These are phyloP conservation scores for Comarum palustre DNA, from an alignment of 306 rosid genomes.

Conservation along the genomic window DNA sequence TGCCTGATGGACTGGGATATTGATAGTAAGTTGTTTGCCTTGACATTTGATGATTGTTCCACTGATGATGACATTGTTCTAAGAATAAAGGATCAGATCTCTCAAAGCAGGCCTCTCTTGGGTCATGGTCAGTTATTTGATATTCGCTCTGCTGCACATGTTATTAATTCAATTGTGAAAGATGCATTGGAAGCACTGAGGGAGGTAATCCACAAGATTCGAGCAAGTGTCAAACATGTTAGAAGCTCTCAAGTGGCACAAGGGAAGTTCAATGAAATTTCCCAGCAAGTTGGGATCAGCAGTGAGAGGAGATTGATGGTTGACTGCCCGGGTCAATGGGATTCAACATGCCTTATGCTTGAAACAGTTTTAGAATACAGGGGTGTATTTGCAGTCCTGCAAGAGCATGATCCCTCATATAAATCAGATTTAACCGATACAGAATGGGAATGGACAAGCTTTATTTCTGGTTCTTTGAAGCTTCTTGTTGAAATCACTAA, in stretches of 20 bases:
- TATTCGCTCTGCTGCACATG: slow-evolving; percentile 75
- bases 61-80: slow-evolving; percentile 64
- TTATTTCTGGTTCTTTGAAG: slow-evolving; percentile 61
- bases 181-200: slow-evolving; percentile 59
- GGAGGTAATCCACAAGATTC: slow-evolving; percentile 70
- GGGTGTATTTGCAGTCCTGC: slow-evolving; percentile 62
- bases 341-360: slow-evolving; percentile 72
- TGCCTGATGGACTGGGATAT: slow-evolving; percentile 80
- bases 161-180: slow-evolving; percentile 57
- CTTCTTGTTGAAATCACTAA: slow-evolving; percentile 72
- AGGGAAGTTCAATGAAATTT: slow-evolving; percentile 70
- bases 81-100: slow-evolving; percentile 68
- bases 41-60: slow-evolving; percentile 85
- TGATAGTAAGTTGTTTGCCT: slow-evolving; percentile 78
- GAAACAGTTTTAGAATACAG: slow-evolving; percentile 75
- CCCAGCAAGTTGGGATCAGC: slow-evolving; percentile 57
- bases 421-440: slow-evolving; percentile 52
- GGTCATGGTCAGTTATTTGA: slow-evolving; percentile 70
- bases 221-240: slow-evolving; percentile 62
- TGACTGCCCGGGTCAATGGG: slow-evolving; percentile 71
- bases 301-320: slow-evolving; percentile 53
- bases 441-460: slow-evolving; percentile 77
- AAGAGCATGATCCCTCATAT: slow-evolving; percentile 62
- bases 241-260: slow-evolving; percentile 70
- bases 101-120: slow-evolving; percentile 64